Percentiles rank a stretch among this genome's conserved stretches.
phyloP scores from a whole-genome alignment of 2,329 filamentous ascomycete genomes.

The Hypoxylon rubiginosum region DNA sequence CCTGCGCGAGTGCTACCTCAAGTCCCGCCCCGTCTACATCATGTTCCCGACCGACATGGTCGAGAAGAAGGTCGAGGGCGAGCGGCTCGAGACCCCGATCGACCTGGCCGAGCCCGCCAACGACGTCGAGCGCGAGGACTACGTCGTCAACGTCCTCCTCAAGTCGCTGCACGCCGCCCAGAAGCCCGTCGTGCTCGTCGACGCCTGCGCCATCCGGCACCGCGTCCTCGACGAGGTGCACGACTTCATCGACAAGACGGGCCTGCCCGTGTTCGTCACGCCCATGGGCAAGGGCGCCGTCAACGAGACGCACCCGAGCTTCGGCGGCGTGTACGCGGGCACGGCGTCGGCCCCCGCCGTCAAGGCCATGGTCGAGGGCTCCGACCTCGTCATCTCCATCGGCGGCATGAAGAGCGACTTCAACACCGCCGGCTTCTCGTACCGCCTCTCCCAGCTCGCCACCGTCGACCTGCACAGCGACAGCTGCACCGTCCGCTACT shows the following conservation, averaged over 20 bases:
- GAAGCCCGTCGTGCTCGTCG: conserved; percentile 82
- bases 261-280: conserved; percentile 86
- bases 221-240: conserved; percentile 79
- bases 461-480: conserved; percentile 86
- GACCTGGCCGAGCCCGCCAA: conserved; percentile 75
- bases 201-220: conserved; percentile 86
- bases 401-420: conserved; percentile 79
- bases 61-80: conserved; percentile 80
- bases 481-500: conserved; percentile 79
- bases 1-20: conserved; percentile 79
- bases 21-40: conserved; percentile 85
- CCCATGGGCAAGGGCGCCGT: conserved; percentile 92
- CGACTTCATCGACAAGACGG: conserved; percentile 77
- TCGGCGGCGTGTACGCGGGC: conserved; percentile 89
- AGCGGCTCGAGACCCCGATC: conserved; percentile 77
- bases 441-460: conserved; percentile 80
- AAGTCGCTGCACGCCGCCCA: conserved; percentile 80
- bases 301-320: conserved; percentile 80
- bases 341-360: conserved; percentile 77
- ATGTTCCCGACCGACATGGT: conserved; percentile 87
- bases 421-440: conserved; percentile 87
- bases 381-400: conserved; percentile 79
- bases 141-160: conserved; percentile 84
- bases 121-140: conserved; percentile 79
- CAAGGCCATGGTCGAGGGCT: conserved; percentile 72